Base-by-base conservation (phyloP, 179 eudicot genomes). In the Spergularia azorica region DNA sequence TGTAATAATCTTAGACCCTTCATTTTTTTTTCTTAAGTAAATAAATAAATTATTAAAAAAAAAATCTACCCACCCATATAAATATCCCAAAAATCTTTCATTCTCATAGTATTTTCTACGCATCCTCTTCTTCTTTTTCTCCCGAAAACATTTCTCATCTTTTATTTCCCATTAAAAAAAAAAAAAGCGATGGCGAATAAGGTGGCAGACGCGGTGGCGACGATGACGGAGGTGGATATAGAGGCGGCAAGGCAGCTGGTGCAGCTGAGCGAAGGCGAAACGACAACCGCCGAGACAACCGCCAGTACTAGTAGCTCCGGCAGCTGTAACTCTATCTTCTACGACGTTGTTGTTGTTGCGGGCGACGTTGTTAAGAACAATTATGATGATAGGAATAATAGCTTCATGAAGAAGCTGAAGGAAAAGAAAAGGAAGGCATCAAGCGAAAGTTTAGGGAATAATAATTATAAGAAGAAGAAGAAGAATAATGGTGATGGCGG, bases 201-300 rank as follows among this genome's bases (percentile, higher is more conserved):
- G 38, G 52, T 6, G 6, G 1, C 10, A 2, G 55, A 67, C 71
- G 55, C 52, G 59, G 59, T 9, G n/a, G 26, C 52, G 59, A 39
- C 10, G n/a, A 26, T 65, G 2, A 80, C 73, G 6, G 83, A 76
- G 9, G 15, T 57, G 11, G 83, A 80, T 46, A 50, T 73, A 20
- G 80, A 71, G 32, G 77, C 61, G 12, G 83, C 80, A 7, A 20
- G 52, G 56, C 83, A 71, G 73, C 52, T 80, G 17, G 63, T 80
- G n/a, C 80, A 76, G 56, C 77, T 80, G 4, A 80, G 83, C 83
- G 80, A 72, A 64, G 80, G 83, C 21, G 83, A 80, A 17, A 71
- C 76, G 2, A 64, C 75, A 2, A 50, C 70, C 17, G 13, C 61
- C 6, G 5, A 41, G 39, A 5, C 21, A 52, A 39, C 72, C 0